A percentile compares a stretch with the other conserved stretches of the same genome.
Evolutionary conservation across 2,329 filamentous ascomycete species (phyloP).

Genomic region (Penicillium polonicum): DNA sequence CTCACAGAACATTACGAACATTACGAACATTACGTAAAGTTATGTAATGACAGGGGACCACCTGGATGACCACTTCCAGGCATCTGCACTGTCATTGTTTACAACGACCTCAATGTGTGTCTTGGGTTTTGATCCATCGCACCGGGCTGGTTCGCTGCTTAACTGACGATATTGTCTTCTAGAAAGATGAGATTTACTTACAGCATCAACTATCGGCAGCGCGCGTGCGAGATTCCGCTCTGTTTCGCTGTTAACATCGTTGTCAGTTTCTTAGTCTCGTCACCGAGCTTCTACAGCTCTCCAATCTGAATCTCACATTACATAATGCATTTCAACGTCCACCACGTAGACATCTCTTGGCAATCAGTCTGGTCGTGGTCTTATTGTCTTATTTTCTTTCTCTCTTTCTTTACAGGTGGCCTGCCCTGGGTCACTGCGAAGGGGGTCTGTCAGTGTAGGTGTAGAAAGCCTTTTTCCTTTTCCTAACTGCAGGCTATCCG

Average conservation of each 20-base stretch:
- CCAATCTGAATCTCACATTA: no score
- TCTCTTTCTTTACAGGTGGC: neutral
- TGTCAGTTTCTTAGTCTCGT: neutral
- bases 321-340: no score
- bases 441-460: neutral
- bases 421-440: neutral
- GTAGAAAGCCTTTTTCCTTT: neutral
- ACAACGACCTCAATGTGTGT: slow-evolving; percentile 9
- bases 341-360: no score
- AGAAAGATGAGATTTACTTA: slow-evolving; percentile 3
- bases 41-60: neutral
- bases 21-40: neutral
- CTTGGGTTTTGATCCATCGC: slow-evolving; percentile 38
- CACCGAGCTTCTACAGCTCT: no score
- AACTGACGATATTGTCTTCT: neutral
- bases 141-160: neutral
- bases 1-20: neutral
- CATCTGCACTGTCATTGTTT: no score
- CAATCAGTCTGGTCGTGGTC: no score
- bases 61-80: neutral
- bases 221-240: slow-evolving; percentile 9
- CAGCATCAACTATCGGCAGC: slow-evolving; percentile 22
- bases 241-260: slow-evolving; percentile 1
- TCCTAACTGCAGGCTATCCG: neutral
- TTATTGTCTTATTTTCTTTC: neutral